These are phyloP conservation scores for Amanita phalloides DNA, from an alignment of 768 basidiomycete species.

Conservation along the genomic window DNA sequence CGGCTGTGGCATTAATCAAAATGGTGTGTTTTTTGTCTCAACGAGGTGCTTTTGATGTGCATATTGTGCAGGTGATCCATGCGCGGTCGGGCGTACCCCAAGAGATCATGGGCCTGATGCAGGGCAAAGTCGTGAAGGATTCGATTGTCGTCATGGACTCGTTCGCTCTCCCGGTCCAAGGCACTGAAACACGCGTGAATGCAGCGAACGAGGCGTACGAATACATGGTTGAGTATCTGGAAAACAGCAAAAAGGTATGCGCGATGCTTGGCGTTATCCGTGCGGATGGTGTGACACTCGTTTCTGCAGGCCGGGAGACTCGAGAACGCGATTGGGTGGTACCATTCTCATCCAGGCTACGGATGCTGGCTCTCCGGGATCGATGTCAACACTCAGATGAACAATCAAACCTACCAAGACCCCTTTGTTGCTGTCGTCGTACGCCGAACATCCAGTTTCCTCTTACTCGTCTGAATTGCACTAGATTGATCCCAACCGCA, in stretches of 20 bases:
- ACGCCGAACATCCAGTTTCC: constrained; percentile 18
- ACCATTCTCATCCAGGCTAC: constrained; percentile 97
- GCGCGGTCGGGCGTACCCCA: constrained; percentile 94
- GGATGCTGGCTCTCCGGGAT: constrained; percentile 99
- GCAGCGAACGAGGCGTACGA: constrained; percentile 93
- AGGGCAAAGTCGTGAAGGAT: constrained; percentile 82
- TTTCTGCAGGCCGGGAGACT: constrained; percentile 58
- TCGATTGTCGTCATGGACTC: constrained; percentile 87
- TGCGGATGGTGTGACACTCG: constrained; percentile 1
- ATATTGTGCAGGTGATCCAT: constrained; percentile 73
- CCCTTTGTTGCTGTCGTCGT: constrained; percentile 97
- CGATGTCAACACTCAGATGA: constrained; percentile 94
- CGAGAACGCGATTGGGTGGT: constrained; percentile 93
- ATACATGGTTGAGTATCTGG: constrained; percentile 94
- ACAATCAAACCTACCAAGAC: constrained; percentile 90
- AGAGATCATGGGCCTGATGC: constrained; percentile 99
- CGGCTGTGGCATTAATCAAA: constrained; percentile 91
- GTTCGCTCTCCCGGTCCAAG: constrained; percentile 94
- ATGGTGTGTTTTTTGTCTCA: constrained; percentile 44
- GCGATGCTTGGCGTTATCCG: not conserved
- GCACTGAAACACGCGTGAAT: constrained; percentile 96
- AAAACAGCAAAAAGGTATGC: constrained; percentile 67
- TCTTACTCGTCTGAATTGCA: not conserved
- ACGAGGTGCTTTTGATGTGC: not conserved
- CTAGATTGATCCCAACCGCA: constrained; percentile 96